Percentiles rank a stretch among this genome's conserved stretches.
Conservation (phyloP, 2,329 filamentous ascomycete species). For the Lecanoromycetidae sp. region DNA sequence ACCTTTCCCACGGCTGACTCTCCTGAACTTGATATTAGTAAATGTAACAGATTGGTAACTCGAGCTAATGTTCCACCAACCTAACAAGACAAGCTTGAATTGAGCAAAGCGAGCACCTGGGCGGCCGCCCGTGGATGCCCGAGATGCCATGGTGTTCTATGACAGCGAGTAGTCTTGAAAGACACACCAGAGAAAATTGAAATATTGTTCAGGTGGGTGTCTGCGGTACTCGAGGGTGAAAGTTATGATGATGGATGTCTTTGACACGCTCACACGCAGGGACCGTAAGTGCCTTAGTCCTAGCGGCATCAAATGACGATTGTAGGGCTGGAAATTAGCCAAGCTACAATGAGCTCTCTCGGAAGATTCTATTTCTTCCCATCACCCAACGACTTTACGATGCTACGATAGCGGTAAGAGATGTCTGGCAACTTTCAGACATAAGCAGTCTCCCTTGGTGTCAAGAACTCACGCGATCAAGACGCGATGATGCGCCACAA, state of each 20-base stretch:
- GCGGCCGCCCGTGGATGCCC: slow-evolving; percentile 60
- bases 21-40: slow-evolving; percentile 47
- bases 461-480: not conserved
- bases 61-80: slow-evolving; percentile 39
- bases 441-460: not conserved
- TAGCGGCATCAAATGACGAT: slow-evolving; percentile 11
- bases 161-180: not conserved
- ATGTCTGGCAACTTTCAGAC: no score
- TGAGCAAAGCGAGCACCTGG: slow-evolving; percentile 79
- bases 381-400: not conserved
- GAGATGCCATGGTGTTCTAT: slow-evolving; percentile 59
- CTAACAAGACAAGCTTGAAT: slow-evolving; percentile 95
- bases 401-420: slow-evolving; percentile 4
- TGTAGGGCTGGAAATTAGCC: slow-evolving; percentile 9
- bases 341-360: not conserved
- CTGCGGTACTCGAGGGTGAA: slow-evolving; percentile 9
- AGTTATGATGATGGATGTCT: slow-evolving; percentile 13
- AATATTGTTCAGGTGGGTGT: not conserved
- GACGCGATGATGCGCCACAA: slow-evolving; percentile 35
- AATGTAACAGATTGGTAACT: not conserved
- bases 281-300: slow-evolving; percentile 14
- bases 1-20: slow-evolving; percentile 98
- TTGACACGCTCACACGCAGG: slow-evolving; percentile 9
- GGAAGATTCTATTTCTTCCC: not conserved
- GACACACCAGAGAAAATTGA: not conserved